Evolutionary conservation across 805 yeast genomes (phyloP), one percentile per base, ranked within the genome.

Genomic region (Spathaspora arborariae): DNA sequence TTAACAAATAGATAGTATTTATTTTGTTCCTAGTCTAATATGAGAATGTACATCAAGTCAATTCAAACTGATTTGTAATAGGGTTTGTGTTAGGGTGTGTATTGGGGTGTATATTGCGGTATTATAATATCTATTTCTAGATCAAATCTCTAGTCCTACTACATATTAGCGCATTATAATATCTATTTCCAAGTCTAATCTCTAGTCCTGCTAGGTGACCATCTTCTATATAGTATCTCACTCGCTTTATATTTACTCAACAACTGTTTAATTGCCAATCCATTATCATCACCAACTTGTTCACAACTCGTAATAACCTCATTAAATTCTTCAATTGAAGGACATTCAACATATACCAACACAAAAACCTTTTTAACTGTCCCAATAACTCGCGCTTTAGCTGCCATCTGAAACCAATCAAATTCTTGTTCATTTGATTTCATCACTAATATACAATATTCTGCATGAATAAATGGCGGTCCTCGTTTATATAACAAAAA

Each of bases 401-500:
- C 76, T 2, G 88, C 81, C 44, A 79, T 54, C 24, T 64, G 63
- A 39, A 72, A 80, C 91, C 85, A 59, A 72, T 74, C 77, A 80
- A 81, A 48, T 64, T 73, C 30, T 59, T 64, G 65, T 27, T 60
- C 50, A 19, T 63, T 66, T 39, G 68, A 64, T 1, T 78, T 73
- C 21, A 80, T 48, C 5, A 86, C 68, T 40, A 78, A 58, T 2
- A 88, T 68, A 5, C 92, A 88, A 62, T 80, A 88, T 60, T 90
- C 96, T 0, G 99, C 97, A 62, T 94, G 99, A 43, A 85, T 81
- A 62, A 91, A 89, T 1, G 97, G 97, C 7, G 98, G 99, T 0
- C 99, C 99, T 48, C 92, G 73, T 45, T 84, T 81, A 63, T 94
- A 94, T 4, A 94, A 70, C 7, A 94, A 67, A 63, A 72, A 85